Conservation (phyloP, 2,329 filamentous ascomycete genomes). For the Cladosporium sp. region DNA sequence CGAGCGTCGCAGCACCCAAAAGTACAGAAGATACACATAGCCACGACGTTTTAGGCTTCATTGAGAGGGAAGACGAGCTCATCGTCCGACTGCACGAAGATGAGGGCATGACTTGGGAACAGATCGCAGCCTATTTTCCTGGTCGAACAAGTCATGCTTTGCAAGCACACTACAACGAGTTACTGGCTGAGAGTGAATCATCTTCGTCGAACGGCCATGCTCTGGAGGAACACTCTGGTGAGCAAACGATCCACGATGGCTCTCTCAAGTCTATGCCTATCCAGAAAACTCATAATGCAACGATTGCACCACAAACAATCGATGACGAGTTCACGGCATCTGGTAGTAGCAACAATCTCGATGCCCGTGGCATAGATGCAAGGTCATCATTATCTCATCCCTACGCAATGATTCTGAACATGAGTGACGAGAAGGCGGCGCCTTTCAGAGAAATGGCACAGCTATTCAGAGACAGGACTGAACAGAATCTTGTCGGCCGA, state of each 20-base stretch:
- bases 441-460: slow-evolving; percentile 16
- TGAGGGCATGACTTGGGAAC: slow-evolving; percentile 27
- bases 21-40: background rate
- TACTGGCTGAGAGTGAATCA: background rate
- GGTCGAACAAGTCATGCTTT: slow-evolving; percentile 1
- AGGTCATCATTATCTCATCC: background rate
- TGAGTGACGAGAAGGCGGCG: slow-evolving; percentile 41
- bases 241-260: background rate
- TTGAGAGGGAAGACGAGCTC: slow-evolving; percentile 29
- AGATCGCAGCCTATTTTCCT: slow-evolving; percentile 18
- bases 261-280: background rate
- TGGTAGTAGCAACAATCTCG: background rate
- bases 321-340: background rate
- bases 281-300: background rate
- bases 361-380: background rate
- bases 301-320: background rate
- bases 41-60: slow-evolving; percentile 32
- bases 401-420: slow-evolving; percentile 35
- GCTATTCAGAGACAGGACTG: slow-evolving; percentile 8
- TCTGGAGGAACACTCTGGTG: background rate
- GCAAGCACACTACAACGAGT: background rate
- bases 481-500: slow-evolving; percentile 1
- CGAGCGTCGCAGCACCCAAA: background rate
- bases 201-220: background rate
- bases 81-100: slow-evolving; percentile 45